Percentiles rank a stretch among this genome's conserved stretches.
Conservation (phyloP, 208 protist species). For the Acanthamoeba royreba region DNA sequence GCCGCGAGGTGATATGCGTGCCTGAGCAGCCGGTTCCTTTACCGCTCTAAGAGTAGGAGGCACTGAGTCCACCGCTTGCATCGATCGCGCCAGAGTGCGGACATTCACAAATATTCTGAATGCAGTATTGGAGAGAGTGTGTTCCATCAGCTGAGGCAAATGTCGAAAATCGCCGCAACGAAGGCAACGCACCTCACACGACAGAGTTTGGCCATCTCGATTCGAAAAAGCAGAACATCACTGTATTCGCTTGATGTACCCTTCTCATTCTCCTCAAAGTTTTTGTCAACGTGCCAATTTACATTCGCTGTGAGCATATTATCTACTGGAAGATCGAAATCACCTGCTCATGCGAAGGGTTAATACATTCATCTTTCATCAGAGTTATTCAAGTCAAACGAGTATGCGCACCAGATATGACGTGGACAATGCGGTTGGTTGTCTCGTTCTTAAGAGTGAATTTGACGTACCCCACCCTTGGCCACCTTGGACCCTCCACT, state of each 20-base stretch:
- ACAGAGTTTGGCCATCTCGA: neutral
- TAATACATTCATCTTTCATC: neutral
- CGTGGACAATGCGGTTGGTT: neutral
- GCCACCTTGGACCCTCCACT: neutral
- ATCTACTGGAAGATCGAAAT: neutral
- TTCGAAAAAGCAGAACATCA: neutral
- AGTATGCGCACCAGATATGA: neutral
- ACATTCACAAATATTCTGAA: neutral
- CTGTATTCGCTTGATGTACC: too few relatives aligned
- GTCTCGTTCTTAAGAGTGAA: neutral
- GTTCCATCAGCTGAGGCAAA: neutral
- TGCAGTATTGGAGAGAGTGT: neutral
- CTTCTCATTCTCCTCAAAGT: neutral
- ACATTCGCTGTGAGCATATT: neutral
- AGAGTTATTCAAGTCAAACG: neutral
- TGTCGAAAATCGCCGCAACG: neutral
- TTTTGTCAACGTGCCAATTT: conserved; percentile 9
- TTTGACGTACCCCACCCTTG: neutral
- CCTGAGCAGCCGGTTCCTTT: too few relatives aligned
- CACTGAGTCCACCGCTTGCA: too few relatives aligned
- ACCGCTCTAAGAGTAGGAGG: too few relatives aligned
- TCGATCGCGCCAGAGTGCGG: too few relatives aligned
- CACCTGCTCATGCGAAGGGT: neutral
- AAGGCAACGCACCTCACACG: neutral
- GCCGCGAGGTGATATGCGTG: too few relatives aligned